Percentiles rank a stretch among this genome's conserved stretches.
Evolutionary conservation across 2,329 filamentous ascomycete species (phyloP).

Genomic region (Alternaria novae-zelandiae): DNA sequence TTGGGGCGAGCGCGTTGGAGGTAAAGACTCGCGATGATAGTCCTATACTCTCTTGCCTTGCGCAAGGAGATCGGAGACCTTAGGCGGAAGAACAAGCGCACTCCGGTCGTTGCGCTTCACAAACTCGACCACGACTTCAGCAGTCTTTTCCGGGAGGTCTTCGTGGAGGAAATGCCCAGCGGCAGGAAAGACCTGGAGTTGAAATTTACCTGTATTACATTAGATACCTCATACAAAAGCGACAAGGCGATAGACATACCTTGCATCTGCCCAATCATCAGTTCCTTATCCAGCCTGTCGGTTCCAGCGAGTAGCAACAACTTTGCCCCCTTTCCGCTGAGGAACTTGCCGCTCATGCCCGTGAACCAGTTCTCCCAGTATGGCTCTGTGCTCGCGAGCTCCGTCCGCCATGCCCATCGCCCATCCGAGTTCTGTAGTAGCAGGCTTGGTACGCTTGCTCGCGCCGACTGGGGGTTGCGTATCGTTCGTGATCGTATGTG

Average conservation of each 20-base stretch:
- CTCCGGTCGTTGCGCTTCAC: slow-evolving; percentile 89
- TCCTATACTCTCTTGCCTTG: slow-evolving; percentile 58
- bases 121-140: slow-evolving; percentile 85
- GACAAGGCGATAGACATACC: slow-evolving; percentile 58
- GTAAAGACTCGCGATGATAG: neutral
- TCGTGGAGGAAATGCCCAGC: slow-evolving; percentile 98
- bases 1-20: neutral
- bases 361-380: slow-evolving; percentile 97
- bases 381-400: slow-evolving; percentile 80
- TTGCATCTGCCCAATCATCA: slow-evolving; percentile 98
- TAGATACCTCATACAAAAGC: slow-evolving; percentile 21
- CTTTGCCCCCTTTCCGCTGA: slow-evolving; percentile 81
- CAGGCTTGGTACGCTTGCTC: slow-evolving; percentile 84
- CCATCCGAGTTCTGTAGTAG: slow-evolving; percentile 58
- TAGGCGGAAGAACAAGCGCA: slow-evolving; percentile 84
- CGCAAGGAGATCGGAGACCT: slow-evolving; percentile 67
- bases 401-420: slow-evolving; percentile 82
- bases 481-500: slow-evolving; percentile 88
- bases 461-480: slow-evolving; percentile 80
- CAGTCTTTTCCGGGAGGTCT: slow-evolving; percentile 89
- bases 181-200: slow-evolving; percentile 90
- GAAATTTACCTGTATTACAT: slow-evolving; percentile 76
- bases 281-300: slow-evolving; percentile 85
- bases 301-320: slow-evolving; percentile 85
- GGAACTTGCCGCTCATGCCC: slow-evolving; percentile 86